phyloP scores from a whole-genome alignment of 1,284 basidiomycete genomes.

The Malassezia furfur region DNA sequence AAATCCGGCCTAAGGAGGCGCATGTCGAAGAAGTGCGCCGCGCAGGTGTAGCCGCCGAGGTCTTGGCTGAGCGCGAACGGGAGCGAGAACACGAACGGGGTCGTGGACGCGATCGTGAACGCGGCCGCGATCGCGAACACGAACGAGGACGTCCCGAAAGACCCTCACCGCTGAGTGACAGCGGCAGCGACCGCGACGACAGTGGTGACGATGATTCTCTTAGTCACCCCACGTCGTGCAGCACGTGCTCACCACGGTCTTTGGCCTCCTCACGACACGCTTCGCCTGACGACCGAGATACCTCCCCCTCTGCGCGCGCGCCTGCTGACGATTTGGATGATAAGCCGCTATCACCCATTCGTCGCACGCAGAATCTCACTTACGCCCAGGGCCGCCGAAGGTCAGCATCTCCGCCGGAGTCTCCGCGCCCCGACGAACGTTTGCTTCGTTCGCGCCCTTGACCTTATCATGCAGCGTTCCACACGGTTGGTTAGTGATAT shows the following conservation, averaged over 20 bases:
- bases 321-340: neutral
- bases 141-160: neutral
- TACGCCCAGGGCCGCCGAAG: no score
- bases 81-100: neutral
- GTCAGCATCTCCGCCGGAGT: no score
- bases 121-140: no score
- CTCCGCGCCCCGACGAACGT: no score
- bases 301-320: neutral
- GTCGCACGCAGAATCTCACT: no score
- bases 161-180: neutral
- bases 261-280: no score
- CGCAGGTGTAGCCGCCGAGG: neutral
- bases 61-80: neutral
- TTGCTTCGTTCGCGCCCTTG: no score
- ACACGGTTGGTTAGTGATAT: no score
- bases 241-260: neutral
- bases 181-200: no score
- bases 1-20: neutral
- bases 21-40: neutral
- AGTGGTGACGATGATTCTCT: neutral
- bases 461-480: no score
- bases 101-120: no score
- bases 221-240: slow-evolving; percentile 2
- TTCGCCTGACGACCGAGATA: neutral
- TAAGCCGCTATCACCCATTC: no score